Percentiles rank a stretch among this genome's conserved stretches.
Conservation (phyloP, 768 basidiomycete genomes). For the Leccinum sublutescens region DNA sequence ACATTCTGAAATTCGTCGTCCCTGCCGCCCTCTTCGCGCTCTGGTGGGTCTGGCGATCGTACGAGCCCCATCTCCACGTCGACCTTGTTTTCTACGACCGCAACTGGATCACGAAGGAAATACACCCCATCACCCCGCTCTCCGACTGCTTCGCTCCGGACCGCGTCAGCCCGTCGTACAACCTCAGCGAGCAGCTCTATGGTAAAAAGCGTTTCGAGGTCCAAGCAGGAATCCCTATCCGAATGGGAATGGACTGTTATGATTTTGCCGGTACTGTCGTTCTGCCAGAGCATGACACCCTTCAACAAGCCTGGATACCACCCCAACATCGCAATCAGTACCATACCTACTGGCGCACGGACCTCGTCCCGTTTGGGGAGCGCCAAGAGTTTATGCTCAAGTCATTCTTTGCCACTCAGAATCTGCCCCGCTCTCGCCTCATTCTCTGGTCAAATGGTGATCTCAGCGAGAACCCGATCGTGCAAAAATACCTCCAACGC, state of each 20-base stretch:
- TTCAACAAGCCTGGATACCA: conserved; percentile 21
- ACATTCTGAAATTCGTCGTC: conserved; percentile 44
- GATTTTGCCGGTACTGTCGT: conserved; percentile 84
- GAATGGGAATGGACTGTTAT: conserved; percentile 87
- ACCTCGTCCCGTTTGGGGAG: conserved; percentile 73
- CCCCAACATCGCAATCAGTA: conserved; percentile 58
- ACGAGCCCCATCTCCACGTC: conserved; percentile 70
- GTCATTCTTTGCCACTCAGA: conserved; percentile 93
- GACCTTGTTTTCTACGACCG: conserved; percentile 80
- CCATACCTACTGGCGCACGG: conserved; percentile 94
- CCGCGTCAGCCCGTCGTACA: conserved; percentile 63
- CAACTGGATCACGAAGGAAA: conserved; percentile 69
- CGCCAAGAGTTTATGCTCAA: conserved; percentile 89
- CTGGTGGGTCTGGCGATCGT: conserved; percentile 48
- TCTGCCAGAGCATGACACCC: conserved; percentile 10
- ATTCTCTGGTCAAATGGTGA: conserved; percentile 93
- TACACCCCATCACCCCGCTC: conserved; percentile 62
- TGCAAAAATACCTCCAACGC: conserved; percentile 55
- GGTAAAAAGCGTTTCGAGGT: conserved; percentile 67
- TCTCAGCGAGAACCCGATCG: conserved; percentile 50
- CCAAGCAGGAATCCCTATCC: conserved; percentile 77
- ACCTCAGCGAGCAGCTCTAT: conserved; percentile 60
- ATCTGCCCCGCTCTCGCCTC: conserved; percentile 60
- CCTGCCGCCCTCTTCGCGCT: conserved; percentile 29
- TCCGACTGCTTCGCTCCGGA: conserved; percentile 71